Base-by-base conservation (phyloP, 805 yeast species). In the Kodamaea leandrae region DNA sequence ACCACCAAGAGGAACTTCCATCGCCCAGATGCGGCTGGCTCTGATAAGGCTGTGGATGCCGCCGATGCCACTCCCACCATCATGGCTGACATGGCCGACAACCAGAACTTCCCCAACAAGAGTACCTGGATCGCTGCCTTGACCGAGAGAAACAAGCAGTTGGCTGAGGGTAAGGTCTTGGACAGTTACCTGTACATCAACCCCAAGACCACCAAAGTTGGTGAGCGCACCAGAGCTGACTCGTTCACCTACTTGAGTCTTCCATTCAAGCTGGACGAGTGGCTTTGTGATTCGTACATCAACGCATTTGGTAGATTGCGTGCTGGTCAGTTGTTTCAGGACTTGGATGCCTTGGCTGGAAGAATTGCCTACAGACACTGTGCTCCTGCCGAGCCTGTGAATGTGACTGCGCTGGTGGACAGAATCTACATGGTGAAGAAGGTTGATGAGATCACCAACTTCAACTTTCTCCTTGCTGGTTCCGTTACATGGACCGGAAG, bases 371-470 rank as follows among this genome's bases (percentile, higher is more conserved):
- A 89, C 61, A 77, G 86, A 55, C 97, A 90, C 60, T 86, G 95
- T 64, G 74, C 84, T n/a, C 98, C 98, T 0, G 95, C 96, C 0
- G 89, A 86, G 58, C 97, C 98, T 8, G 88, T 89, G 62, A 85
- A 90, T 58, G 98, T 90, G 32, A 90, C 98, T 7, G 97, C 97
- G 1, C 82, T 93, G 19, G 96, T 90, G 19, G 97, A 91, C 64
- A 71, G 96, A 49, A 87, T 90, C 50, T 85, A 86, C 58, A 81
- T 90, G 79, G 78, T 88, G 44, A 85, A 84, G 61, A 82, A 88
- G 51, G 77, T 89, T 29, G 96, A 88, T 54, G 87, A 83, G 53
- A 78, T 89, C 46, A 71, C 74, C 42, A 77, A 80, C 47, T 83
- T 76, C 63, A 87, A 88, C 63, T 82, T 91, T 52, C 74, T 88